These are phyloP conservation scores for Piper betle DNA, from an alignment of 164 flowering plant species.

Conservation along the genomic window DNA sequence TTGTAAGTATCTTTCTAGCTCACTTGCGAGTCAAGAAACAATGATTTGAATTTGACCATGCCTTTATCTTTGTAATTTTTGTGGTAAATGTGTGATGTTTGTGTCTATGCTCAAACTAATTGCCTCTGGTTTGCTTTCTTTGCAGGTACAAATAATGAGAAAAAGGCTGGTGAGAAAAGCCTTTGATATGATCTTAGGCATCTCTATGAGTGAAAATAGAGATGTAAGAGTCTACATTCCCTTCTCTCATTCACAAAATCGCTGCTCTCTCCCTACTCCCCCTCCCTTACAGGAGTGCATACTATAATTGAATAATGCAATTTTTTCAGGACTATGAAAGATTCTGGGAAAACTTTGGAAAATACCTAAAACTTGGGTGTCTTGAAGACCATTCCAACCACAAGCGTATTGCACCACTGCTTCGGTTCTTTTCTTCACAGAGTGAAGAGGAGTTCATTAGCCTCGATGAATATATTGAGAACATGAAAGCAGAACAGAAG, in stretches of 20 bases:
- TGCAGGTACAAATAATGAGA: conserved; percentile 92
- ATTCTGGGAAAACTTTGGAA: conserved; percentile 91
- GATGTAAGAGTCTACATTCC: conserved; percentile 30
- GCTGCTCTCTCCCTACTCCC: background rate
- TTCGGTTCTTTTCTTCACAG: conserved; percentile 84
- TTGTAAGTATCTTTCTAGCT: conserved; percentile 39
- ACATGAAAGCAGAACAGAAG: conserved; percentile 95
- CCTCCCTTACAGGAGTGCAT: background rate
- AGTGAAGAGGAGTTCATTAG: conserved; percentile 76
- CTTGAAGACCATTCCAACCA: conserved; percentile 92
- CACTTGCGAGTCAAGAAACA: too few relatives aligned
- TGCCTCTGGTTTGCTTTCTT: background rate
- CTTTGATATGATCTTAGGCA: conserved; percentile 91
- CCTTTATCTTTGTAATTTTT: too few relatives aligned
- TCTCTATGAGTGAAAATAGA: conserved; percentile 77
- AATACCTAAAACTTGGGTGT: conserved; percentile 77
- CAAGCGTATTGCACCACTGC: conserved; percentile 85
- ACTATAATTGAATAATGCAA: background rate
- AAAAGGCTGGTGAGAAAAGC: conserved; percentile 87
- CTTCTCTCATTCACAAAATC: too few relatives aligned
- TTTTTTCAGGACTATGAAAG: conserved; percentile 74
- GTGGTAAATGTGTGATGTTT: too few relatives aligned
- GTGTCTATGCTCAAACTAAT: too few relatives aligned
- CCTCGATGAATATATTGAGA: conserved; percentile 89
- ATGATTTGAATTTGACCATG: too few relatives aligned